A percentile compares a stretch with the other conserved stretches of the same genome.
Evolutionary conservation across 345 rosid genomes (phyloP).

Genomic region (Ricinus communis): DNA sequence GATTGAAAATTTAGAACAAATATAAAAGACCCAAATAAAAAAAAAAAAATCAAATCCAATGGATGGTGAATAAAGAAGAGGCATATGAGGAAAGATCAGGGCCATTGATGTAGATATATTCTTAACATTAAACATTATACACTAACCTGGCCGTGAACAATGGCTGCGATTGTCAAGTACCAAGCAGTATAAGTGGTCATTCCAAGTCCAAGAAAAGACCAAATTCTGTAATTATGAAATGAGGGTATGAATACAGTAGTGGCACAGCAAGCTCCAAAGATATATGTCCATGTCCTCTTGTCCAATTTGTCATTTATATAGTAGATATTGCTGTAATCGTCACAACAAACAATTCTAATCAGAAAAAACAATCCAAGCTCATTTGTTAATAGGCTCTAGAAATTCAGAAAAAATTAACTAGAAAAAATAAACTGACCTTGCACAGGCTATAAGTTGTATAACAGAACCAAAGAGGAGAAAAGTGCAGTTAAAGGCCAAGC

Average conservation of each 20-base stretch:
- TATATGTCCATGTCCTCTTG: conserved; percentile 93
- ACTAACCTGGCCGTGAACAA: conserved; percentile 66
- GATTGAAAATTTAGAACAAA: background rate
- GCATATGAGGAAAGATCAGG: background rate
- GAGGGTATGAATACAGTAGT: conserved; percentile 79
- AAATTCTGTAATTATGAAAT: conserved; percentile 77
- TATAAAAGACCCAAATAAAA: background rate
- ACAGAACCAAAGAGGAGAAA: conserved; percentile 87
- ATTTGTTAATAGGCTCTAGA: background rate
- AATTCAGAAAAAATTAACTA: background rate
- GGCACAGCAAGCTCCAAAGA: conserved; percentile 89
- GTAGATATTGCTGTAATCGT: conserved; percentile 65
- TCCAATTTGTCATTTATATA: conserved; percentile 70
- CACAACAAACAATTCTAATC: conserved; percentile 3
- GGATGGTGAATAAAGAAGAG: conserved; percentile 1
- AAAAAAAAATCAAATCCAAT: conserved; percentile 1
- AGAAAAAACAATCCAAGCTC: conserved; percentile 14
- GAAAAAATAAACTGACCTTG: conserved; percentile 41
- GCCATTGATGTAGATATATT: background rate
- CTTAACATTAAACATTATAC: background rate
- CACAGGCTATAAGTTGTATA: conserved; percentile 83
- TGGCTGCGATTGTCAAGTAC: conserved; percentile 65
- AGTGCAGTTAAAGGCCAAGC: conserved; percentile 80
- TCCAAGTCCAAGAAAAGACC: conserved; percentile 83
- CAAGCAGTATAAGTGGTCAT: conserved; percentile 95